Base-by-base conservation (phyloP, 208 protist genomes). In the Crithidia fasciculata region DNA sequence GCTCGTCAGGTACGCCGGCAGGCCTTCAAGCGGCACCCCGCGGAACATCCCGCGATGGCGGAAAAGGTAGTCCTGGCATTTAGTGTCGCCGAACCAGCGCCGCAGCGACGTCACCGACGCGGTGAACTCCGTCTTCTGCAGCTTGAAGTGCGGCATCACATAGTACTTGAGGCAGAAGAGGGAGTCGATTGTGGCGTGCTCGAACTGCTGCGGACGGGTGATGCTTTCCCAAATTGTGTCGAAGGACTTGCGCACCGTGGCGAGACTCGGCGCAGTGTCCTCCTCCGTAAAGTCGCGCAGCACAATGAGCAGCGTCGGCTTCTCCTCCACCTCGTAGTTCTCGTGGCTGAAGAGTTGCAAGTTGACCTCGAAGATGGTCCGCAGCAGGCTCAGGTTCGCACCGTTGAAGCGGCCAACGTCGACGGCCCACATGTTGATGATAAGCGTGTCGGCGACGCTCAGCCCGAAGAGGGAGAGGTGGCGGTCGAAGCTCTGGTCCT, bases 381-480 rank as follows among this genome's bases (percentile, higher is more conserved):
- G 94, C 55, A 99, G 81, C 12, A 99, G 86, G 52, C 80, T 89
- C 73, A 98, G 89, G 80, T 99, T 99, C 5, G 98, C 90, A 9
- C 94, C 98, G 66, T 97, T 91, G 69, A 94, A 98, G 61, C 98
- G 92, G 43, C 98, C 98, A 44, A 99, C 91, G 72, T 99, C 98
- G 18, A 98, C 86, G 13, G 90, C 72, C 97, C 97, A 99, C 96
- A 99, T 97, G 75, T 99, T 99, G 55, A 99, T 93, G 36, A 99
- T 95, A 19, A 99, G 90, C 8, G 98, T 97, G 69, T 99, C 97
- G 0, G 97, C 91, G 12, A 99, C 69, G 45, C 96, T 96, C 16
- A 99, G 84, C 8, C 97, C 97, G 82, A 99, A 99, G 40, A 99
- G 93, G 9, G 97, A 97, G 16, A 97, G 92, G 75, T 99, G 98